phyloP scores from a whole-genome alignment of 805 yeast genomes.

The Ogataea naganishii region DNA sequence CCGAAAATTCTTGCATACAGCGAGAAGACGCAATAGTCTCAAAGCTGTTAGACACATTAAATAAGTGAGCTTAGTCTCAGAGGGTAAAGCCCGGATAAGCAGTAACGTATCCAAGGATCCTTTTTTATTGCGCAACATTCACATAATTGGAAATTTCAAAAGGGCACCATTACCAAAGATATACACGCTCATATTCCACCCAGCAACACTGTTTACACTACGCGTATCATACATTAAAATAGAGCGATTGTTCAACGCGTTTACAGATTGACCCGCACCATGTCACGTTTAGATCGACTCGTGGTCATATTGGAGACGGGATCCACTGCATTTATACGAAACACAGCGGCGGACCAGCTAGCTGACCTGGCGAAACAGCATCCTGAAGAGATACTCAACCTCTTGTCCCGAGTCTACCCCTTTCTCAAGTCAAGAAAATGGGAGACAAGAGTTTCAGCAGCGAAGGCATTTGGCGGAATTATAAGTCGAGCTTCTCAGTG shows the following conservation, averaged over 20 bases:
- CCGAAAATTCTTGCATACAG: too few species aligned
- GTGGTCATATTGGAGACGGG: slow-evolving; percentile 73
- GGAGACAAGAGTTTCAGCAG: slow-evolving; percentile 96
- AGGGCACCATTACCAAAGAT: too few species aligned
- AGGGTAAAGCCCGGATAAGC: too few species aligned
- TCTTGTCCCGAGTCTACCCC: slow-evolving; percentile 86
- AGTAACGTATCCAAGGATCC: too few species aligned
- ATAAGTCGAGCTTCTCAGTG: slow-evolving; percentile 69
- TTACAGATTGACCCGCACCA: slow-evolving; percentile 2
- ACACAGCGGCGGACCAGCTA: slow-evolving; percentile 95
- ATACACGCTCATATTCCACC: too few species aligned
- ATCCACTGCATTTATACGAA: slow-evolving; percentile 84
- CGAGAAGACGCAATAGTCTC: too few species aligned
- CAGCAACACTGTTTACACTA: too few species aligned
- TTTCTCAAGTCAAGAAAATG: slow-evolving; percentile 75
- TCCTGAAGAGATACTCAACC: slow-evolving; percentile 81
- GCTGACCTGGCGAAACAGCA: slow-evolving; percentile 91
- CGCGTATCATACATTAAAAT: too few species aligned
- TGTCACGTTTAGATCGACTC: slow-evolving; percentile 28
- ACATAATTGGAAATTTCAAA: too few species aligned
- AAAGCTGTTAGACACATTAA: too few species aligned
- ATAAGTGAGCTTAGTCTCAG: too few species aligned
- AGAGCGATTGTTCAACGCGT: not conserved
- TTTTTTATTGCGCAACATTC: too few species aligned
- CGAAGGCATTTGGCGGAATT: slow-evolving; percentile 90